These are phyloP conservation scores for Pichia inconspicua DNA, from an alignment of 1,139 yeast species.

Conservation along the genomic window DNA sequence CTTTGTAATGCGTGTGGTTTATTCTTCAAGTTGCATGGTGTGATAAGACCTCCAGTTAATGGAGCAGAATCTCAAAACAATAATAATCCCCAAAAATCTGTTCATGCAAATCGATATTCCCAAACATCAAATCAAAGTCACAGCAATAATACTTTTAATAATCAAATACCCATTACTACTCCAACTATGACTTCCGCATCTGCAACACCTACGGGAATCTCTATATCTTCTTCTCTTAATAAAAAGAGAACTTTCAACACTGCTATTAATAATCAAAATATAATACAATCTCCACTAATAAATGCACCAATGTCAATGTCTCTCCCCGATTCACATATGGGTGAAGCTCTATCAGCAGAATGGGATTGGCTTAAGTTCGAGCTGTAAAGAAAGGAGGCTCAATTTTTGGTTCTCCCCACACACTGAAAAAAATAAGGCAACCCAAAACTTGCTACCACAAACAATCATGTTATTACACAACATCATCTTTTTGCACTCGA, in stretches of 20 bases:
- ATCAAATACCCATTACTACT: neutral
- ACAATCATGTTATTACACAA: neutral
- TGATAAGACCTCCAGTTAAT: conserved; percentile 41
- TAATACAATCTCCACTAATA: neutral
- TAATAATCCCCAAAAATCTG: no score
- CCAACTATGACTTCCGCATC: neutral
- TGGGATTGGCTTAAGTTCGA: conserved; percentile 31
- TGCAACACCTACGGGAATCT: neutral
- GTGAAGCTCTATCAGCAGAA: conserved; percentile 27
- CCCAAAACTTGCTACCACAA: neutral
- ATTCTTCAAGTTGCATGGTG: conserved; percentile 50
- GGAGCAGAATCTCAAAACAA: neutral
- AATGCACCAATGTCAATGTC: conserved; percentile 9
- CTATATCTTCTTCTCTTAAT: neutral
- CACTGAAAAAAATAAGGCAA: neutral
- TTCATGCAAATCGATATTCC: no score
- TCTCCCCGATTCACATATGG: conserved; percentile 25
- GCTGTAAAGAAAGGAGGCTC: conserved; percentile 7
- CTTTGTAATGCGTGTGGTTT: conserved; percentile 57
- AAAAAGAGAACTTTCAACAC: conserved; percentile 9
- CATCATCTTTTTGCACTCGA: neutral
- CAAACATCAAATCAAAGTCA: neutral
- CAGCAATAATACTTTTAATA: neutral
- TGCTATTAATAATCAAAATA: conserved; percentile 8
- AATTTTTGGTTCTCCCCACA: neutral